Percentiles rank a stretch among this genome's conserved stretches.
Conservation (phyloP, 2,329 filamentous ascomycete genomes). For the Harringtonia lauricola region DNA sequence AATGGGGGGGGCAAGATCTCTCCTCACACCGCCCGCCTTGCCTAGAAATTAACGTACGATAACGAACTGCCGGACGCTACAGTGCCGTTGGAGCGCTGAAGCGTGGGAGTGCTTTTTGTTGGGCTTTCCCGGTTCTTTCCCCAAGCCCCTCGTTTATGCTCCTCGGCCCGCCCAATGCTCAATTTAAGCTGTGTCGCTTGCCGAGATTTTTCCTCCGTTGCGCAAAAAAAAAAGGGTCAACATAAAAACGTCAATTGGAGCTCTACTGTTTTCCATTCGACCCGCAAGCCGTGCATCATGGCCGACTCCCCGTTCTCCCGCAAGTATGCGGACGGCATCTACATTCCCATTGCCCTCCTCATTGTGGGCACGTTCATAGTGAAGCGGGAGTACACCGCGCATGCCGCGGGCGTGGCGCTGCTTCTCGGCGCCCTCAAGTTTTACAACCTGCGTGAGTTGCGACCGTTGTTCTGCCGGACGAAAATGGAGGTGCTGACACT, state of each 20-base stretch:
- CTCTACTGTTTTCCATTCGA: not conserved
- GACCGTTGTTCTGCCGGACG: not conserved
- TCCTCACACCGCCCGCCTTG: no score
- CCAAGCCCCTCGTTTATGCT: no score
- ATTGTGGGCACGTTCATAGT: slow-evolving; percentile 66
- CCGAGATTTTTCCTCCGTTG: no score
- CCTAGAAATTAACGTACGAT: no score
- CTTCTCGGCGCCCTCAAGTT: slow-evolving; percentile 62
- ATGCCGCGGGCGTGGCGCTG: slow-evolving; percentile 56
- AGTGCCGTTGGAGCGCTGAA: no score
- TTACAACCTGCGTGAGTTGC: slow-evolving; percentile 54
- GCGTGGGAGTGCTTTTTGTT: no score
- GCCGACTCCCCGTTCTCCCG: slow-evolving; percentile 37
- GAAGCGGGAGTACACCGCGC: slow-evolving; percentile 67
- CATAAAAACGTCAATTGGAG: not conserved
- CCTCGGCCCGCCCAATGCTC: no score
- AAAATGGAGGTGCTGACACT: not conserved
- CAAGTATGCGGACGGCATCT: slow-evolving; percentile 67
- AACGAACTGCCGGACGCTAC: no score
- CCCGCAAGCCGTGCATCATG: slow-evolving; percentile 17
- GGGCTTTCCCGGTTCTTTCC: no score
- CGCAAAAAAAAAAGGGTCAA: no score
- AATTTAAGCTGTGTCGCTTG: no score
- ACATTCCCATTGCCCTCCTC: slow-evolving; percentile 71
- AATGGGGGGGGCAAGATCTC: no score